phyloP scores from a whole-genome alignment of 352 stramenopile genomes.

The Peronosclerospora sorghi region DNA sequence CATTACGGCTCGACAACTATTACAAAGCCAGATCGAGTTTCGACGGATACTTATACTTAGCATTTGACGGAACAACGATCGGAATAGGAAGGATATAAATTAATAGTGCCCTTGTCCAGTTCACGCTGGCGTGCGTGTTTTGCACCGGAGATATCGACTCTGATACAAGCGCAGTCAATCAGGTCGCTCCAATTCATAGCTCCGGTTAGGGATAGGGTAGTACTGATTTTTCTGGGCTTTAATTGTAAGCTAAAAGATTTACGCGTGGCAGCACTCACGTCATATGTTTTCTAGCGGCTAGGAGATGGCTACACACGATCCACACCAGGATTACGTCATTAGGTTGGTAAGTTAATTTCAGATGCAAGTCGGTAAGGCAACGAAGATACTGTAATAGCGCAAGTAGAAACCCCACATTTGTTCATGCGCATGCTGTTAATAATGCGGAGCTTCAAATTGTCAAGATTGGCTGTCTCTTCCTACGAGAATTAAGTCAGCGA shows the following conservation, averaged over 20 bases:
- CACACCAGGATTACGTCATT: too few relatives aligned
- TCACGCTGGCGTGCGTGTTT: constrained; percentile 9
- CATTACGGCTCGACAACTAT: constrained; percentile 18
- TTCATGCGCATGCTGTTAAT: too few relatives aligned
- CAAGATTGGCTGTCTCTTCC: too few relatives aligned
- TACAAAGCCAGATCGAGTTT: constrained; percentile 7
- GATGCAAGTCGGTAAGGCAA: too few relatives aligned
- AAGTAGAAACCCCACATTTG: too few relatives aligned
- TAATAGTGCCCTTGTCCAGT: constrained; percentile 9
- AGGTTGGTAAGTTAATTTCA: too few relatives aligned
- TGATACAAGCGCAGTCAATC: constrained; percentile 19
- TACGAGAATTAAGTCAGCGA: constrained; percentile 1
- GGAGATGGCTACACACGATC: too few relatives aligned
- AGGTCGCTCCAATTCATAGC: constrained; percentile 18
- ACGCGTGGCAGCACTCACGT: constrained; percentile 10
- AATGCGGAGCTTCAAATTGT: too few relatives aligned
- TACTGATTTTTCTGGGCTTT: constrained; percentile 18
- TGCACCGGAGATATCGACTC: constrained; percentile 8
- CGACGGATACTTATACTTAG: not conserved
- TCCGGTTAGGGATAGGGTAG: constrained; percentile 10
- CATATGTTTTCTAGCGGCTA: not conserved
- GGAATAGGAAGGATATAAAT: not conserved
- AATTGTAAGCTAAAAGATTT: constrained; percentile 11
- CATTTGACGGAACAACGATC: not conserved
- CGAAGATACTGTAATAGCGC: too few relatives aligned